Evolutionary conservation across 257 asterid species (phyloP).

Genomic region (Catharanthus roseus): DNA sequence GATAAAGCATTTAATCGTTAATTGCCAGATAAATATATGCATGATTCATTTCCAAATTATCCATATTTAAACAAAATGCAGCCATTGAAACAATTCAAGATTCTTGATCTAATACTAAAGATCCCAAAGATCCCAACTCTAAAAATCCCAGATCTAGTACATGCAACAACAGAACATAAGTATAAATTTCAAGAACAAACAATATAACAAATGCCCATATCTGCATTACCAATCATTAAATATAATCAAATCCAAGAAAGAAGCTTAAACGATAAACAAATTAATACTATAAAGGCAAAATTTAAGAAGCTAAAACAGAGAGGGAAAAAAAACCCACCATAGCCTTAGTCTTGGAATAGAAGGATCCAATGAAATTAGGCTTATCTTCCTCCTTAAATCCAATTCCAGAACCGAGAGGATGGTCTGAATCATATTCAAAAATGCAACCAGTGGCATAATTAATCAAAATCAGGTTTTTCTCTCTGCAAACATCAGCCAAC

Average conservation of each 20-base stretch:
- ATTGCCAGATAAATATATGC: background rate
- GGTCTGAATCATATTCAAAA: conserved; percentile 64
- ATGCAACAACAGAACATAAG: background rate
- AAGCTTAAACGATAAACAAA: background rate
- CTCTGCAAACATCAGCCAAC: conserved; percentile 76
- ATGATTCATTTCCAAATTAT: background rate
- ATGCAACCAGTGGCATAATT: conserved; percentile 85
- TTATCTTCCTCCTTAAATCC: conserved; percentile 88
- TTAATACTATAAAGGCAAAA: background rate
- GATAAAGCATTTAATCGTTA: background rate
- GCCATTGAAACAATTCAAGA: background rate
- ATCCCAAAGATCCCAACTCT: conserved; percentile 5
- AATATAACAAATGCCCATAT: background rate
- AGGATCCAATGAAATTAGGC: conserved; percentile 79
- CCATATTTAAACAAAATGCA: background rate
- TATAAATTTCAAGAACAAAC: background rate
- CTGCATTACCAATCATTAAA: background rate
- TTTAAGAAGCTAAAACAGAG: background rate
- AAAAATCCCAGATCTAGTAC: conserved; percentile 18
- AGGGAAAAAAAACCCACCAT: conserved; percentile 42
- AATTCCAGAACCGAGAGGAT: conserved; percentile 58
- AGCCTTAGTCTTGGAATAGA: conserved; percentile 86
- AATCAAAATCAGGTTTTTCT: conserved; percentile 50
- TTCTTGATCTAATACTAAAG: background rate
- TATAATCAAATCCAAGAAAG: background rate